Evolutionary conservation across 106 monocot species (phyloP).

Genomic region (Allium sativum): DNA sequence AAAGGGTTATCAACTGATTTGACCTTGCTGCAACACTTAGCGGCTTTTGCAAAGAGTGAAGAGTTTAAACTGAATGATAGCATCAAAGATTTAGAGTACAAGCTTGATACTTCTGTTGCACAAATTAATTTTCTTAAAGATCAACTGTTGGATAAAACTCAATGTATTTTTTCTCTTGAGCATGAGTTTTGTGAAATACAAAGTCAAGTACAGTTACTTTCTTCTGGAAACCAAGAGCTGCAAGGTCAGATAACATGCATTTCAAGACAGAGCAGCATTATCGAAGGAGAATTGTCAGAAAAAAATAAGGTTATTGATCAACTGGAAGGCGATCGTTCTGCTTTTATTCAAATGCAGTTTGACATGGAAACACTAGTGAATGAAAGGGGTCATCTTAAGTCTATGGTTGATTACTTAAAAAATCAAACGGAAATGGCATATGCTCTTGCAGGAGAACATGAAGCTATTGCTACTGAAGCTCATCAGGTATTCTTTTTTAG

Average conservation of each 20-base stretch:
- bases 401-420: constrained; percentile 33
- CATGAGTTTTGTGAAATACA: constrained; percentile 24
- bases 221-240: constrained; percentile 38
- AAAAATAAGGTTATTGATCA: constrained; percentile 26
- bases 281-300: constrained; percentile 33
- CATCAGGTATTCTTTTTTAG: constrained; percentile 33
- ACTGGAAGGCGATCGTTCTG: constrained; percentile 43
- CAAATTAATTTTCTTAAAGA: constrained; percentile 18
- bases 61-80: constrained; percentile 22
- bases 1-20: constrained; percentile 52
- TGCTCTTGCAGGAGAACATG: constrained; percentile 74
- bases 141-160: constrained; percentile 28
- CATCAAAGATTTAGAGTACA: constrained; percentile 25
- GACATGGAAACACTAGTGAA: constrained; percentile 24
- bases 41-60: constrained; percentile 34
- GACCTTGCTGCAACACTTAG: constrained; percentile 43
- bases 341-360: constrained; percentile 30
- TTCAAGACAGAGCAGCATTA: constrained; percentile 12
- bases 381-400: constrained; percentile 29
- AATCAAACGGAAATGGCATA: constrained; percentile 64
- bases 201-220: constrained; percentile 17
- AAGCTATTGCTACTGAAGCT: constrained; percentile 77
- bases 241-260: constrained; percentile 31
- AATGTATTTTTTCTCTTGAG: constrained; percentile 26
- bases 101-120: constrained; percentile 23